These are phyloP conservation scores for Diaporthe sp. DNA, from an alignment of 2,329 filamentous ascomycete genomes.

Conservation along the genomic window DNA sequence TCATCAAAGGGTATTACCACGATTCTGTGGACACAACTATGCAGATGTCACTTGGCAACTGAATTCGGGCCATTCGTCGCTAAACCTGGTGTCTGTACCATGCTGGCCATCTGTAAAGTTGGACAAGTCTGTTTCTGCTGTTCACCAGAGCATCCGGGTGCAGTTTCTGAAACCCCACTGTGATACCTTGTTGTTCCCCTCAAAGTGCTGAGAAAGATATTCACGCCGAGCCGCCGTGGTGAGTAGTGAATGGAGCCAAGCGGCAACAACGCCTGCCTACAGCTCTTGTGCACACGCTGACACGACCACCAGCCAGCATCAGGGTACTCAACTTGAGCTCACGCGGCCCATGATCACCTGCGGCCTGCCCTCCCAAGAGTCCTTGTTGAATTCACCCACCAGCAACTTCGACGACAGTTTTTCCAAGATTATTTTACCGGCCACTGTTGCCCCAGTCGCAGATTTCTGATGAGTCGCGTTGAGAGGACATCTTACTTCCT, in stretches of 20 bases:
- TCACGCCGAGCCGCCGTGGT: not conserved
- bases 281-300: not conserved
- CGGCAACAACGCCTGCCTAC: not conserved
- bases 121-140: not conserved
- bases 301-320: not conserved
- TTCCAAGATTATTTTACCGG: not conserved
- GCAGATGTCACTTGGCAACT: not conserved
- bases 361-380: not conserved
- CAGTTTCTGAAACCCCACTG: not conserved
- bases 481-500: not conserved
- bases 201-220: no score
- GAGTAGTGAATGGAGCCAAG: not conserved
- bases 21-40: not conserved
- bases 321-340: not conserved
- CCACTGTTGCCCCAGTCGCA: no score
- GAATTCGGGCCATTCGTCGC: not conserved
- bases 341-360: not conserved
- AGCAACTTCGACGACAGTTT: not conserved
- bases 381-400: not conserved
- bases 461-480: no score
- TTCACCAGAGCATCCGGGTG: not conserved
- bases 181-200: no score
- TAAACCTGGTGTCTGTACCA: not conserved
- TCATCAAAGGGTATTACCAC: constrained; percentile 7
- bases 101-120: not conserved